Conservation (phyloP, 306 rosid species). For the Hippophae tibetana region DNA sequence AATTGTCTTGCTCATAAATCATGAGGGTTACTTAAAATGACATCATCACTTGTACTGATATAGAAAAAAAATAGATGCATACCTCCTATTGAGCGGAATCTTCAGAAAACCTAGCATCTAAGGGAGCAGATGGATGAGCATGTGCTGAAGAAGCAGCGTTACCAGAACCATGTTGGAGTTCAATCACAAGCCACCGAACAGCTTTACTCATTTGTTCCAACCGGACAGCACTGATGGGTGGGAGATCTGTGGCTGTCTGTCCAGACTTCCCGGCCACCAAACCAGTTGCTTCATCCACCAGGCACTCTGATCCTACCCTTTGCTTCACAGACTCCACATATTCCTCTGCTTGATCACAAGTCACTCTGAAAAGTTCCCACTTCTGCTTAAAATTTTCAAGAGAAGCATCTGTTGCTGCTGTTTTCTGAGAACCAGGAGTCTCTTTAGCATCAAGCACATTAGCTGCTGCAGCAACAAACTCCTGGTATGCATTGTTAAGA, state of each 20-base stretch:
- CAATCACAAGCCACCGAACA: conserved; percentile 68
- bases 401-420: conserved; percentile 48
- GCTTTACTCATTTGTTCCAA: conserved; percentile 82
- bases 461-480: conserved; percentile 59
- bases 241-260: conserved; percentile 36
- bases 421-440: conserved; percentile 35
- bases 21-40: too few species aligned
- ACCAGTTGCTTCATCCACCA: conserved; percentile 80
- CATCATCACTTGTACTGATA: too few species aligned
- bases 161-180: conserved; percentile 67
- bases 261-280: conserved; percentile 44
- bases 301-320: conserved; percentile 72
- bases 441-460: conserved; percentile 57
- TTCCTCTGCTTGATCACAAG: conserved; percentile 78
- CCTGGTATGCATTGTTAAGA: conserved; percentile 53
- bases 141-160: conserved; percentile 33
- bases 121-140: conserved; percentile 55
- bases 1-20: too few species aligned
- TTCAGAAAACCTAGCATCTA: conserved; percentile 63
- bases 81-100: conserved; percentile 56
- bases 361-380: conserved; percentile 62
- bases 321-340: conserved; percentile 78
- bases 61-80: too few species aligned
- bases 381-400: conserved; percentile 65
- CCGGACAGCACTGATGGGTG: conserved; percentile 63